A percentile compares a stretch with the other conserved stretches of the same genome.
phyloP scores from a whole-genome alignment of 1,139 yeast species.

The Yamadazyma epiphylla region DNA sequence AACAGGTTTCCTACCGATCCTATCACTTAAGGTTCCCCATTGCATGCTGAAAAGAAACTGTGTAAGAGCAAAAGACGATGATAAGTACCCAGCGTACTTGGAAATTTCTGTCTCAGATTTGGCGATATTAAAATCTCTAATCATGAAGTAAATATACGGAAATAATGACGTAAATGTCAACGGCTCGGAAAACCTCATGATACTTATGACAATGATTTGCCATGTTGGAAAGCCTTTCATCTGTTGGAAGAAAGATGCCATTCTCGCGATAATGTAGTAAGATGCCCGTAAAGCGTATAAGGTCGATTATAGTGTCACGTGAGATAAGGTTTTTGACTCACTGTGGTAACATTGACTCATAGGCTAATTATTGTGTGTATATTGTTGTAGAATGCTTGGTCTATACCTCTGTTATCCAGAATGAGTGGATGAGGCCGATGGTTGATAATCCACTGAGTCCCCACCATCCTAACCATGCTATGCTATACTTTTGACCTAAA shows the following conservation, averaged over 20 bases:
- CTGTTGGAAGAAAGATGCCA: conserved; percentile 16
- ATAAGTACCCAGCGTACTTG: conserved; percentile 55
- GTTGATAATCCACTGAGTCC: conserved; percentile 32
- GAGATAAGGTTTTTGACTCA: too few relatives aligned
- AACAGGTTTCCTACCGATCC: conserved; percentile 55
- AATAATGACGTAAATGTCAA: conserved; percentile 60
- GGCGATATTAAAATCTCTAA: conserved; percentile 51
- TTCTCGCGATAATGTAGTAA: too few relatives aligned
- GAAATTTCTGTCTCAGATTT: conserved; percentile 50
- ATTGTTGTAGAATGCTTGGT: too few relatives aligned
- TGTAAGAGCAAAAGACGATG: conserved; percentile 51
- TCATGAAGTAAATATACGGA: conserved; percentile 65
- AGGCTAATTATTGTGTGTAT: too few relatives aligned
- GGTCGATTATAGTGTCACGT: too few relatives aligned
- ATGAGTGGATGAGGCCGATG: conserved; percentile 28
- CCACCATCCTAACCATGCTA: conserved; percentile 54
- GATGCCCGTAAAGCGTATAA: too few relatives aligned
- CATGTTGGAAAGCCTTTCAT: conserved; percentile 45
- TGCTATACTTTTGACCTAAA: conserved; percentile 32
- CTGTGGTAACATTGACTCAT: too few relatives aligned
- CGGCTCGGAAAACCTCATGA: conserved; percentile 57
- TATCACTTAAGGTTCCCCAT: conserved; percentile 58
- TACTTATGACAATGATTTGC: conserved; percentile 44
- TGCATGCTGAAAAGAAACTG: conserved; percentile 54
- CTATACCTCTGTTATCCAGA: conserved; percentile 20